phyloP scores from a whole-genome alignment of 2,329 filamentous ascomycete genomes.

The Pleurostoma richardsiae region DNA sequence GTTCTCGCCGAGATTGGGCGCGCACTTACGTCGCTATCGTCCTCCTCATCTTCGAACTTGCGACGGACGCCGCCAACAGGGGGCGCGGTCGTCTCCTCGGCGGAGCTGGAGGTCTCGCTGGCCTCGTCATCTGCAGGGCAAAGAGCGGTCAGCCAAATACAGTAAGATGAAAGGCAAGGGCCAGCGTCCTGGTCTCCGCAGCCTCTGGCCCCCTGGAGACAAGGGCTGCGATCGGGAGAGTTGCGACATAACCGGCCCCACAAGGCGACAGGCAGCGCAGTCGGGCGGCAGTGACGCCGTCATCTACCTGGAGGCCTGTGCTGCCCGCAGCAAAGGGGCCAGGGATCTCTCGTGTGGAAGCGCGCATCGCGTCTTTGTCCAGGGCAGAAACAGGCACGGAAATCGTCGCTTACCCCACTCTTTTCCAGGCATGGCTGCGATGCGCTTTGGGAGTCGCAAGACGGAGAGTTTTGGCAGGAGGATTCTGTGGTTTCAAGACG shows the following conservation, averaged over 20 bases:
- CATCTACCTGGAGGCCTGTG: too few relatives aligned
- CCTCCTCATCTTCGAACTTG: slow-evolving; percentile 93
- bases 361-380: too few relatives aligned
- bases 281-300: too few relatives aligned
- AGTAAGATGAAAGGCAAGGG: slow-evolving; percentile 1
- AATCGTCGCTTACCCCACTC: too few relatives aligned
- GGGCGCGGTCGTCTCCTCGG: slow-evolving; percentile 30
- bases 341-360: too few relatives aligned
- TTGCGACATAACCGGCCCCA: background rate
- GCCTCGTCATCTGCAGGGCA: slow-evolving; percentile 26
- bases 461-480: too few relatives aligned
- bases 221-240: background rate
- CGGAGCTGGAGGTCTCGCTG: slow-evolving; percentile 25
- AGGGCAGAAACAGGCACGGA: too few relatives aligned
- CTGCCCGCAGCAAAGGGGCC: too few relatives aligned
- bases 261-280: background rate
- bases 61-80: slow-evolving; percentile 31
- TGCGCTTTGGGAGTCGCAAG: too few relatives aligned
- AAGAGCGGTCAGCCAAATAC: slow-evolving; percentile 15
- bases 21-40: slow-evolving; percentile 66
- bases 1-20: too few relatives aligned
- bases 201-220: background rate
- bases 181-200: background rate
- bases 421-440: too few relatives aligned
- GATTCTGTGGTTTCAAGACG: too few relatives aligned